Conservation (phyloP, 164 flowering plant species). For the Cinnamomum micranthum region DNA sequence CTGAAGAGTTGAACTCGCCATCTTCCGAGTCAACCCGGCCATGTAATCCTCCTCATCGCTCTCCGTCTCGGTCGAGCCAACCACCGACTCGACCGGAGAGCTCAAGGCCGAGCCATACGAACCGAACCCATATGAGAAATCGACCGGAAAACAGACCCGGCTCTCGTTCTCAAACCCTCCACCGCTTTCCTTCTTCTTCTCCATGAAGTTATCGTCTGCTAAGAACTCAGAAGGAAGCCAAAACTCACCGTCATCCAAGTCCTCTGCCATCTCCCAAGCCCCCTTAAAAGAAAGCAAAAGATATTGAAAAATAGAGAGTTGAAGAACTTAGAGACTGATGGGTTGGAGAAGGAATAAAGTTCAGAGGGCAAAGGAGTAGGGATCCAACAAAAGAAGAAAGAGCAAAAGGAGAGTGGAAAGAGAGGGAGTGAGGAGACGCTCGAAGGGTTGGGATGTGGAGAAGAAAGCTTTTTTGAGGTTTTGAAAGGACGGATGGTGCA, state of each 20-base stretch:
- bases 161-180: background rate
- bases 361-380: constrained; percentile 14
- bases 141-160: constrained; percentile 32
- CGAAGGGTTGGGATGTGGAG: background rate
- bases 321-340: constrained; percentile 20
- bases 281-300: background rate
- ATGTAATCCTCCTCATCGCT: constrained; percentile 34
- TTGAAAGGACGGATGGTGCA: background rate
- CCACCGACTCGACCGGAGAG: constrained; percentile 31
- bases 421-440: background rate
- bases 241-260: constrained; percentile 54
- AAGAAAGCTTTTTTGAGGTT: background rate
- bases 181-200: constrained; percentile 10
- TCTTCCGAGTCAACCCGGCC: constrained; percentile 45
- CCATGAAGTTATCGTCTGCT: constrained; percentile 39
- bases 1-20: constrained; percentile 45
- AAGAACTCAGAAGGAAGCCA: constrained; percentile 65
- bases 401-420: background rate
- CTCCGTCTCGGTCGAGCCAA: constrained; percentile 31
- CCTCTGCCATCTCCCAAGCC: constrained; percentile 36
- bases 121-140: constrained; percentile 48
- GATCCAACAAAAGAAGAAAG: constrained; percentile 9
- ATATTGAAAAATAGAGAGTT: background rate
- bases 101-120: constrained; percentile 33
- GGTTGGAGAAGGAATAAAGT: constrained; percentile 32